Base-by-base conservation (phyloP, 257 asterid species). In the Przewalskia tangutica region DNA sequence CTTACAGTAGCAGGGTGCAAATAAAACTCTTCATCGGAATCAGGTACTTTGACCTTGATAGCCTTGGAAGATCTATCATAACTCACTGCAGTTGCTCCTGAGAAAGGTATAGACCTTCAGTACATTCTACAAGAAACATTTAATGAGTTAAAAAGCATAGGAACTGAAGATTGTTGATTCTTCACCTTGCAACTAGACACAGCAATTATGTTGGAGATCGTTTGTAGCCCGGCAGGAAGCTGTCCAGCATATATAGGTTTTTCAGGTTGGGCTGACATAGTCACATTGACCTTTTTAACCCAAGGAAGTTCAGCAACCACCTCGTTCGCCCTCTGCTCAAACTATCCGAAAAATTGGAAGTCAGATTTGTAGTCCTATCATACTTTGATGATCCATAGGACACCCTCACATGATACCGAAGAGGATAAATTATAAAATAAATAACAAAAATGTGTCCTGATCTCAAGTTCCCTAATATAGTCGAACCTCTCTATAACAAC, bases 131-230 rank as follows among this genome's bases (percentile, higher is more conserved):
- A 64, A 46, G 40, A 64, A 36, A 34, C 16, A 32, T 3, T 34
- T 46, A 48, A 16, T 16, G 4, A 34, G 36, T 7, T 46, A 70
- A 27, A 48, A 40, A 81, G 67, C 54, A 53, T 8, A 27, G 0
- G n/a, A 62, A 16, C 14, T 4, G 40, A 82, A 66, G 77, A 68
- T 76, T 79, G 60, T 73, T 75, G 60, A 86, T 63, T 75, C 23
- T 59, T 63, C 89, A 95, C 99, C 99, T 95, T 95, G 94, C 99
- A 95, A 90, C 99, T 95, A 44, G 99, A 95, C 90, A 95, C 98
- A 46, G 99, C 99, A 34, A 95, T 82, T 56, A 95, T 83, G 82
- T 94, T 95, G 44, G 99, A 95, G 86, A 95, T 90, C 53, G 90
- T 94, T 82, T 89, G 97, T 73, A 94, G 90, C 27, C 97, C 95